phyloP scores from a whole-genome alignment of 2,329 filamentous ascomycete species.

The Trichoderma koningiopsis region DNA sequence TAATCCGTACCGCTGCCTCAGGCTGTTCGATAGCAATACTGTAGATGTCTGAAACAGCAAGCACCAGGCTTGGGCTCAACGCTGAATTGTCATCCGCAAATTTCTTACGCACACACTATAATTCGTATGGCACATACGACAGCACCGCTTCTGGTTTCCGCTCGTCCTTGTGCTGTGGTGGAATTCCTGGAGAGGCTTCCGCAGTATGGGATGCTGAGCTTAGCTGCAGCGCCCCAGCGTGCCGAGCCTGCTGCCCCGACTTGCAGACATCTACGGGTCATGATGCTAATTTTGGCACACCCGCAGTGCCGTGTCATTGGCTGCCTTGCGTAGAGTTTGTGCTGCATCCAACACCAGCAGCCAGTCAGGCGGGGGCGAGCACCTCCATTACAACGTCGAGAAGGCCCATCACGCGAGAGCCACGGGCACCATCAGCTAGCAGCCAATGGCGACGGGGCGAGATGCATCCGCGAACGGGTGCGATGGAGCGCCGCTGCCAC shows the following conservation, averaged over 20 bases:
- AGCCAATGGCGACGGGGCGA: constrained; percentile 6
- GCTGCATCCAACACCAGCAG: not conserved
- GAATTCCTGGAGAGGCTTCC: not conserved
- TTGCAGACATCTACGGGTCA: constrained; percentile 2
- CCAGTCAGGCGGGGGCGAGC: constrained; percentile 1
- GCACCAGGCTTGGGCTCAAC: not conserved
- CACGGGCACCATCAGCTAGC: not conserved
- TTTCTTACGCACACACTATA: not conserved
- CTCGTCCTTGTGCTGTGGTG: not conserved
- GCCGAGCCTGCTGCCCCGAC: not conserved
- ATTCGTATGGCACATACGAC: not conserved
- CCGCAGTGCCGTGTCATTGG: constrained; percentile 9
- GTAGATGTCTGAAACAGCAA: not conserved
- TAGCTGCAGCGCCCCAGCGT: not conserved
- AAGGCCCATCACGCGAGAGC: constrained; percentile 11
- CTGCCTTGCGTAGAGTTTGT: constrained; percentile 1
- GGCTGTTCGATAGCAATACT: not conserved
- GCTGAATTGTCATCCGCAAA: not conserved
- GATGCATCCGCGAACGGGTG: not conserved
- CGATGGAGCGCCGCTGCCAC: constrained; percentile 1
- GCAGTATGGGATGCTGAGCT: not conserved
- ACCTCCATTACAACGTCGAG: not conserved
- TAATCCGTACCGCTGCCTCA: not conserved
- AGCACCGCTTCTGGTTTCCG: not conserved
- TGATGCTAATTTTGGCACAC: constrained; percentile 20